These are phyloP conservation scores for Chlamydomonas sphaeroides DNA, from an alignment of 139 green algal species.

Conservation along the genomic window DNA sequence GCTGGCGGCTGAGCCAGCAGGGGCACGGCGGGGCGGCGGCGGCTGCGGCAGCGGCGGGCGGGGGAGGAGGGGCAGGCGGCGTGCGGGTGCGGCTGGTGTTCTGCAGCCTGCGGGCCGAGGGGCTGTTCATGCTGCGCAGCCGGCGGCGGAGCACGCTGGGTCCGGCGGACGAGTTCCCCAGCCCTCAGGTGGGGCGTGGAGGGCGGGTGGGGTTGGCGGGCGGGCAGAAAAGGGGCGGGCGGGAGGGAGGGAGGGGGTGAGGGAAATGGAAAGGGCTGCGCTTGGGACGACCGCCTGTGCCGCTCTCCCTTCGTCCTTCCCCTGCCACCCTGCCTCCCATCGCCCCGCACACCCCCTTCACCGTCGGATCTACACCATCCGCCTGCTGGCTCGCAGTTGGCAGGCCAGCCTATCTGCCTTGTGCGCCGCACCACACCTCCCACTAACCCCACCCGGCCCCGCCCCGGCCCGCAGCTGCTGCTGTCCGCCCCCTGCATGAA, in stretches of 20 bases:
- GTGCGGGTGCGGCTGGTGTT: conserved; percentile 24
- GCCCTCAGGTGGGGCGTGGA: not conserved
- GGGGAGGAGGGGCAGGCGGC: not conserved
- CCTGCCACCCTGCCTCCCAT: not conserved
- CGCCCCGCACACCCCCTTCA: too few relatives aligned
- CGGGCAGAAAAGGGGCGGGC: too few relatives aligned
- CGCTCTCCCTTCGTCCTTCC: not conserved
- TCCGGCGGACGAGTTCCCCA: not conserved
- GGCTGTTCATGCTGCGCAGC: conserved; percentile 40
- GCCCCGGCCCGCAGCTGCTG: not conserved
- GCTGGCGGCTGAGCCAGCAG: too few relatives aligned
- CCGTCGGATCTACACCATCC: too few relatives aligned
- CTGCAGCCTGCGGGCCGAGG: not conserved
- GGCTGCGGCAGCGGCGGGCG: too few relatives aligned
- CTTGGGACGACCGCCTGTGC: not conserved
- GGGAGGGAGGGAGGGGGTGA: too few relatives aligned
- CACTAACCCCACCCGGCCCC: not conserved
- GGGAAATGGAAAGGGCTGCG: not conserved
- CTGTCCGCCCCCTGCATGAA: conserved; percentile 9
- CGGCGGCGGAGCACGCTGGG: not conserved
- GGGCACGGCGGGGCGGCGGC: too few relatives aligned
- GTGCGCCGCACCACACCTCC: not conserved
- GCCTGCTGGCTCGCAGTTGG: too few relatives aligned
- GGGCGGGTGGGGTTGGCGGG: too few relatives aligned
- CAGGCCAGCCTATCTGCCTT: too few relatives aligned